These are phyloP conservation scores for Penicillium aurantiogriseum DNA, from an alignment of 2,329 filamentous ascomycete genomes.

Conservation along the genomic window DNA sequence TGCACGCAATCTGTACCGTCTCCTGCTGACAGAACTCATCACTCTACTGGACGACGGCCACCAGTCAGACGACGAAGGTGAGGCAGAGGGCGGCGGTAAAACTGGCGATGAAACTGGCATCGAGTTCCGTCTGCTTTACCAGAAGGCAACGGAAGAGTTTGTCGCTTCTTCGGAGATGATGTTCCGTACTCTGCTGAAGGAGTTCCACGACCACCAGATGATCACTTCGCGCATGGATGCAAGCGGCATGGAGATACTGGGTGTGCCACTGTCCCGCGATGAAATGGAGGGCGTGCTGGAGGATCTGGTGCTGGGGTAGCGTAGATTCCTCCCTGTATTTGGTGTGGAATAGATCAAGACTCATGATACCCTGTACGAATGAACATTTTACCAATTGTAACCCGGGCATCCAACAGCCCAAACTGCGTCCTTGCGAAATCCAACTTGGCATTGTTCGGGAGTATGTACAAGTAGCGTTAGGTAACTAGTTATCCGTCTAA, in stretches of 20 bases:
- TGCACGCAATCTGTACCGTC: slow-evolving; percentile 78
- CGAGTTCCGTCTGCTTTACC: slow-evolving; percentile 88
- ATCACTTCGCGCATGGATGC: slow-evolving; percentile 84
- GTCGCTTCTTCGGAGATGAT: slow-evolving; percentile 96
- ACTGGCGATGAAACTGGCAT: slow-evolving; percentile 59
- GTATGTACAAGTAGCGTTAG: slow-evolving; percentile 14
- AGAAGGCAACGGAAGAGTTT: slow-evolving; percentile 94
- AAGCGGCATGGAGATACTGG: slow-evolving; percentile 79
- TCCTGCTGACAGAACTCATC: slow-evolving; percentile 82
- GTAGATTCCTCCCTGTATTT: slow-evolving; percentile 1
- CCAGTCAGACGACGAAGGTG: slow-evolving; percentile 52
- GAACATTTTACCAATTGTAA: slow-evolving; percentile 13
- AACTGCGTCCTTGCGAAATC: neutral
- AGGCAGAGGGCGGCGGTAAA: slow-evolving; percentile 32
- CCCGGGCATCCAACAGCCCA: neutral
- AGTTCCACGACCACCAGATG: slow-evolving; percentile 98
- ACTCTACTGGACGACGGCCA: slow-evolving; percentile 59
- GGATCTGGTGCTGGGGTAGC: slow-evolving; percentile 56
- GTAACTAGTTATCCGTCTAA: neutral
- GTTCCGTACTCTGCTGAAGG: slow-evolving; percentile 89
- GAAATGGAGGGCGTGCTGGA: slow-evolving; percentile 88
- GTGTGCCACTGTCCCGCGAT: slow-evolving; percentile 80
- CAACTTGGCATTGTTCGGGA: neutral
- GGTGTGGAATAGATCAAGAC: slow-evolving; percentile 21
- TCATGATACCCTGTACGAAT: slow-evolving; percentile 37